A percentile compares a stretch with the other conserved stretches of the same genome.
These are phyloP conservation scores for Globisporangium acanthophoron DNA, from an alignment of 352 stramenopile species.

Conservation along the genomic window DNA sequence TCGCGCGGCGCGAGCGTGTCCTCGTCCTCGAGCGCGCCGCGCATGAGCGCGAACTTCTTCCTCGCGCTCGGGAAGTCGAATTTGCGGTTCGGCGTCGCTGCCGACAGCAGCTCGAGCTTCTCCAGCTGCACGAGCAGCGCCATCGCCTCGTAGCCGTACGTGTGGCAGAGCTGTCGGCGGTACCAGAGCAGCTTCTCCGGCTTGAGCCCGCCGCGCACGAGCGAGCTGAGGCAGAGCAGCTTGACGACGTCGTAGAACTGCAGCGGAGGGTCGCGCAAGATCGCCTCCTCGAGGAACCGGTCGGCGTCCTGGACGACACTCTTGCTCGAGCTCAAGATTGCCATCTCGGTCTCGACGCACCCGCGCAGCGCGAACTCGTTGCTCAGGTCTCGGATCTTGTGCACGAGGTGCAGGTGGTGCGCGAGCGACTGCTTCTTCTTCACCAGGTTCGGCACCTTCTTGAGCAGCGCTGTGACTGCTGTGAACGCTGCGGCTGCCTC, in stretches of 20 bases:
- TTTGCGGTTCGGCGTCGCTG: slow-evolving; percentile 28
- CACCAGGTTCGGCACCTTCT: slow-evolving; percentile 66
- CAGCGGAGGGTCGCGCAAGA: slow-evolving; percentile 61
- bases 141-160: slow-evolving; percentile 70
- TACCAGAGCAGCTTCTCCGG: slow-evolving; percentile 54
- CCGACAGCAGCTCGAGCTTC: slow-evolving; percentile 59
- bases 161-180: slow-evolving; percentile 73
- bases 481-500: slow-evolving; percentile 20
- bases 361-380: slow-evolving; percentile 48
- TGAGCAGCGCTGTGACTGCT: slow-evolving; percentile 41
- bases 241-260: slow-evolving; percentile 72
- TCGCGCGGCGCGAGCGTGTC: slow-evolving; percentile 43
- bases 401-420: slow-evolving; percentile 61
- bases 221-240: slow-evolving; percentile 69
- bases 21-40: slow-evolving; percentile 39
- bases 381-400: slow-evolving; percentile 55
- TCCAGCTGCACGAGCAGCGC: slow-evolving; percentile 66
- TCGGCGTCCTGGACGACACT: slow-evolving; percentile 57
- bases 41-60: slow-evolving; percentile 36
- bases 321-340: slow-evolving; percentile 62
- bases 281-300: slow-evolving; percentile 58
- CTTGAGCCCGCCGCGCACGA: slow-evolving; percentile 63
- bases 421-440: slow-evolving; percentile 66
- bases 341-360: slow-evolving; percentile 76
- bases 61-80: slow-evolving; percentile 57